A percentile compares a stretch with the other conserved stretches of the same genome.
Evolutionary conservation across 176 grass and related monocot genomes (phyloP).

Genomic region (Typha latifolia): DNA sequence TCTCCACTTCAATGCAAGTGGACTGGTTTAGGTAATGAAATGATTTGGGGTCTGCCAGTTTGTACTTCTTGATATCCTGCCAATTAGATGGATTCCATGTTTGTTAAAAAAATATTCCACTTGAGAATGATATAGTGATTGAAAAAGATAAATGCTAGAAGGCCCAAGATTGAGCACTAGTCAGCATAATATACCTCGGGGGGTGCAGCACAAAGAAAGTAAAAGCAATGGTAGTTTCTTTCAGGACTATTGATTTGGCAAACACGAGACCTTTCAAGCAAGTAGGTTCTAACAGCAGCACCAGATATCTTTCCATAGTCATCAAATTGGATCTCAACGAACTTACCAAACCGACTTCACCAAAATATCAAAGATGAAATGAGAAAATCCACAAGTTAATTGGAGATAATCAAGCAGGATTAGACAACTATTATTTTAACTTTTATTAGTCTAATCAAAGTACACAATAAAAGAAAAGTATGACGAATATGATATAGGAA

Average conservation of each 20-base stretch:
- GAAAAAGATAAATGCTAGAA: background rate
- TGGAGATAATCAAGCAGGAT: background rate
- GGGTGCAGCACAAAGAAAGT: conserved; percentile 88
- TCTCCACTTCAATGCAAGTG: conserved; percentile 70
- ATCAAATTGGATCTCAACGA: conserved; percentile 99
- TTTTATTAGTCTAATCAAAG: too few species aligned
- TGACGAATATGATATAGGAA: background rate
- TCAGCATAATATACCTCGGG: conserved; percentile 47
- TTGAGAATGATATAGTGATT: background rate
- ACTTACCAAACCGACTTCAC: conserved; percentile 86
- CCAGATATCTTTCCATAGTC: conserved; percentile 72
- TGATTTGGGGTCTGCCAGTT: conserved; percentile 45
- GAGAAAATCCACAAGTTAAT: background rate
- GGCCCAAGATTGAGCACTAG: background rate
- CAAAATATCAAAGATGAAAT: conserved; percentile 5
- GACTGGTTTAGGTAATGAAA: conserved; percentile 98
- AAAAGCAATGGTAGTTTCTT: conserved; percentile 99
- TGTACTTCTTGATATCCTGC: conserved; percentile 75
- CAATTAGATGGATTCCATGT: background rate
- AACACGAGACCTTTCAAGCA: conserved; percentile 93
- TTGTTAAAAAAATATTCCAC: background rate
- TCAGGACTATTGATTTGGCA: conserved; percentile 90
- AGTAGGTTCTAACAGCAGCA: conserved; percentile 85
- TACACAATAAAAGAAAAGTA: background rate
- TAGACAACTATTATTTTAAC: background rate